A percentile compares a stretch with the other conserved stretches of the same genome.
These are phyloP conservation scores for slime mould (Dictyostelium discoideum) DNA, from an alignment of 78 protist species.

Conservation along the genomic window dicty_2.7 NC_007089.4:2085501-2086000, in stretches of 20 bases:
- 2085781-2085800: conserved; percentile 76
- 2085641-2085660: conserved; percentile 83
- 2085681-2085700: conserved; percentile 77
- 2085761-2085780: conserved; percentile 69
- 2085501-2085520: not conserved
- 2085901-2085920: conserved; percentile 76
- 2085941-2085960: conserved; percentile 67
- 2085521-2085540: conserved; percentile 44
- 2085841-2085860: conserved; percentile 85
- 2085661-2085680: conserved; percentile 74
- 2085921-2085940: conserved; percentile 64
- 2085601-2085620: conserved; percentile 76
- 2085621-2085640: conserved; percentile 69
- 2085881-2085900: conserved; percentile 75
- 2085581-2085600: conserved; percentile 63
- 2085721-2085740: conserved; percentile 80
- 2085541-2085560: conserved; percentile 32
- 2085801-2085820: conserved; percentile 65
- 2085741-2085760: conserved; percentile 39
- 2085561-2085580: conserved; percentile 43
- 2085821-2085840: conserved; percentile 71
- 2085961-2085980: conserved; percentile 82
- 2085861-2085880: conserved; percentile 84
- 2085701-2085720: conserved; percentile 86
- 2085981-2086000: conserved; percentile 86